Evolutionary conservation across 108 stramenopile species (phyloP).

Genomic region (Mediolabrus comicus): DNA sequence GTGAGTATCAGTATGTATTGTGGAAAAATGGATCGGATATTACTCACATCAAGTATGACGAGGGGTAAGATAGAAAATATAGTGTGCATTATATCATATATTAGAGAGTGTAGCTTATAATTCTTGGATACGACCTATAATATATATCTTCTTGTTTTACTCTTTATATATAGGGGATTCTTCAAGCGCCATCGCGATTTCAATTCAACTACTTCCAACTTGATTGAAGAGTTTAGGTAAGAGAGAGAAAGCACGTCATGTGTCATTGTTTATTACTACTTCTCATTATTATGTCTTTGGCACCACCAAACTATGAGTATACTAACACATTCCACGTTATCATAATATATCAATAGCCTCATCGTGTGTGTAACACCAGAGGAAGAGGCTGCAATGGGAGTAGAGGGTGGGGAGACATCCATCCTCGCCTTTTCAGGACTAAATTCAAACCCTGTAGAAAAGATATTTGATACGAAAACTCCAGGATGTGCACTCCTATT

Average conservation of each 20-base stretch:
- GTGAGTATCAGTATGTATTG: constrained; percentile 4
- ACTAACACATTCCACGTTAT: too few relatives aligned
- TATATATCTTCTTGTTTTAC: too few relatives aligned
- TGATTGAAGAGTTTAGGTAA: constrained; percentile 23
- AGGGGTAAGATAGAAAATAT: constrained; percentile 3
- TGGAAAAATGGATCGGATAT: constrained; percentile 19
- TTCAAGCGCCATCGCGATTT: constrained; percentile 29
- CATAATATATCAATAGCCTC: too few relatives aligned
- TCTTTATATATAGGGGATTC: constrained; percentile 17
- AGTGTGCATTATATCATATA: not conserved
- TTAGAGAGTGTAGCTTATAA: too few relatives aligned
- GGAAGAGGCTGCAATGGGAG: constrained; percentile 5
- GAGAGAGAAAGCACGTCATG: too few relatives aligned
- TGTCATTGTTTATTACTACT: too few relatives aligned
- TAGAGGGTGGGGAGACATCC: constrained; percentile 20
- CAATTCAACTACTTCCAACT: constrained; percentile 29
- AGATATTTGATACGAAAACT: constrained; percentile 15
- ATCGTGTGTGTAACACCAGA: constrained; percentile 23
- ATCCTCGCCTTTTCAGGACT: constrained; percentile 11
- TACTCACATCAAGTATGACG: constrained; percentile 25
- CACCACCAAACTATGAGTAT: too few relatives aligned
- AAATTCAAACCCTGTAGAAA: constrained; percentile 1
- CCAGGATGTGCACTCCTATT: constrained; percentile 19
- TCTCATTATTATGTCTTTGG: too few relatives aligned
- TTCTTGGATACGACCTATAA: too few relatives aligned